Evolutionary conservation across 2,329 filamentous ascomycete genomes (phyloP), one percentile per base, ranked within the genome.

Genomic region (Arthrobotrys conoides): DNA sequence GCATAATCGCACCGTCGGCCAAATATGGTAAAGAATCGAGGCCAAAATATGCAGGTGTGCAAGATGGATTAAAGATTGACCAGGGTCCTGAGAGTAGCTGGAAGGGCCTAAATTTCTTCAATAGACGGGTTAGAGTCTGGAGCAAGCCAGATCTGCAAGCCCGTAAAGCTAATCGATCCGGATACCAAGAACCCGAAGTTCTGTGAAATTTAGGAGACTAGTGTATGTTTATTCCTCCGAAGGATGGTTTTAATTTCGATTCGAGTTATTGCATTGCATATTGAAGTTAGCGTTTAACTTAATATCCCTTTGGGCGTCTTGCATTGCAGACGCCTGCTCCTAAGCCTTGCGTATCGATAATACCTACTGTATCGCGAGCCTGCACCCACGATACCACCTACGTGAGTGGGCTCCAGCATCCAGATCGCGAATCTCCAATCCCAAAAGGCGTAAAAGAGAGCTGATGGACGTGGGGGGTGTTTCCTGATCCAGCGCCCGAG

Each of bases 251-350:
- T 69, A 69, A 59, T 69, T 61, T 67, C 51, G 44, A 67, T 51
- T 73, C 70, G 61, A 73, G 27, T 49, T 30, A 36, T 67, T 66
- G 59, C 57, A 55, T 46, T 51, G 41, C 70, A 67, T 73, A 44
- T 20, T 59, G 1, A 24, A 33, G 61, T 27, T 61, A 44, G 57
- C 57, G 57, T 41, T 27, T 44, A 61, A 57, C 36, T 36, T 61
- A 46, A 41, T 30, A 67, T 65, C 46, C 1, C 33, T 53, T 49
- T 33, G n/a, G 12, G 30, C 68, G 9, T 61, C 4, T 14, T 53
- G 49, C 68, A 68, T 68, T 41, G 18, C 30, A 55, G 18, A 71
- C 68, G 68, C 57, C 68, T 20, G 49, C 59, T 66, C 69, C 69
- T 72, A 65, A 65, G 46, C 30, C 68, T 48, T 41, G 46, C 68